A percentile compares a stretch with the other conserved stretches of the same genome.
These are phyloP conservation scores for Hippophae gyantsensis DNA, from an alignment of 306 rosid genomes.

Conservation along the genomic window DNA sequence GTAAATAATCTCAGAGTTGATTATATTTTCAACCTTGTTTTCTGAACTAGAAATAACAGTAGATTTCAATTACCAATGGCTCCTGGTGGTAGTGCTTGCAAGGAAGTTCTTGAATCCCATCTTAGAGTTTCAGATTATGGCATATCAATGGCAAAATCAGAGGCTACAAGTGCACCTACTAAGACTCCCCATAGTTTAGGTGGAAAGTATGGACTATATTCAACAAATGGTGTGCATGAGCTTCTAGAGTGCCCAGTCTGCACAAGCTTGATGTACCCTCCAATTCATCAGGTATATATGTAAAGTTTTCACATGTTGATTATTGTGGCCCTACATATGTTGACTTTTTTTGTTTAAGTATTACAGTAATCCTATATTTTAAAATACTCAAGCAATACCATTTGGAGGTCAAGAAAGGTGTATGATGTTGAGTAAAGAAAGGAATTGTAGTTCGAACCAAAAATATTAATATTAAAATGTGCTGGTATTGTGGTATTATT, in stretches of 20 bases:
- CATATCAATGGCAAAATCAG: conserved; percentile 42
- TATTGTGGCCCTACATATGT: too few relatives aligned
- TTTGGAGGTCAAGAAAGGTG: too few relatives aligned
- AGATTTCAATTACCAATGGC: conserved; percentile 45
- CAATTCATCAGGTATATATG: conserved; percentile 71
- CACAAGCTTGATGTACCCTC: conserved; percentile 83
- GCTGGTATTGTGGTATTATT: too few relatives aligned
- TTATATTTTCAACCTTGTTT: conserved; percentile 10
- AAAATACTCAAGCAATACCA: too few relatives aligned
- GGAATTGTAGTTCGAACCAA: too few relatives aligned
- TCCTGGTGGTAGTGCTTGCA: conserved; percentile 59
- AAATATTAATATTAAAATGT: too few relatives aligned
- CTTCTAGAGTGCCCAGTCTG: conserved; percentile 86
- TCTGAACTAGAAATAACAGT: conserved; percentile 10
- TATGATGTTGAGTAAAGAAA: too few relatives aligned
- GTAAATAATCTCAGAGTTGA: conserved; percentile 20
- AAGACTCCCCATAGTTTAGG: conserved; percentile 34
- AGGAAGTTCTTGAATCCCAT: conserved; percentile 54
- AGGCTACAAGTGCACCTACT: conserved; percentile 31
- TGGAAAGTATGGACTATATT: conserved; percentile 47
- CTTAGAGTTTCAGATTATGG: conserved; percentile 46
- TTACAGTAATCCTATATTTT: too few relatives aligned
- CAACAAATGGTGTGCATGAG: conserved; percentile 75
- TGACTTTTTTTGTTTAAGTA: too few relatives aligned
- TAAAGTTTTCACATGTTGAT: too few relatives aligned